A percentile compares a stretch with the other conserved stretches of the same genome.
Conservation (phyloP, 345 rosid species). For the Linum lewisii region DNA sequence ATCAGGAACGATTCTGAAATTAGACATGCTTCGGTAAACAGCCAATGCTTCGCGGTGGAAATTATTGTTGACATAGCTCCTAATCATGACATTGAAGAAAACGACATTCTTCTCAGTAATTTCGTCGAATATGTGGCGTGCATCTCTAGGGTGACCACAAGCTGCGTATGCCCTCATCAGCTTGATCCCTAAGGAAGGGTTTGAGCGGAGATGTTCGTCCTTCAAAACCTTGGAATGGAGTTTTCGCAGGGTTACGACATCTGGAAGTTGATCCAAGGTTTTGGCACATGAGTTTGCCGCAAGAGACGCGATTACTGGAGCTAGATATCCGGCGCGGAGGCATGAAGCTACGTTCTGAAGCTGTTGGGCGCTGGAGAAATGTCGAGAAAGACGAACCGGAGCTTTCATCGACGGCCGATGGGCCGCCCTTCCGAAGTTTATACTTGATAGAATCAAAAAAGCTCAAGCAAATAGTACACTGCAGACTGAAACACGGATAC, state of each 20-base stretch:
- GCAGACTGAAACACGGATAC: too few relatives aligned
- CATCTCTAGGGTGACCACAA: conserved; percentile 27
- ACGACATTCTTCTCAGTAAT: conserved; percentile 54
- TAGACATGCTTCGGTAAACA: conserved; percentile 31
- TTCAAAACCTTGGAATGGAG: conserved; percentile 34
- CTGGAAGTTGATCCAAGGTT: conserved; percentile 46
- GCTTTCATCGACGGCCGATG: background rate
- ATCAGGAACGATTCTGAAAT: conserved; percentile 39
- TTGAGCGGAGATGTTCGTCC: conserved; percentile 19
- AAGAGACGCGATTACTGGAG: conserved; percentile 9
- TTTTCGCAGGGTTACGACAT: conserved; percentile 31
- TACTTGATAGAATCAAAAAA: too few relatives aligned
- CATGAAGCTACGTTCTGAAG: background rate
- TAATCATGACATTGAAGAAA: conserved; percentile 62
- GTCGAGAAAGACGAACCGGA: background rate
- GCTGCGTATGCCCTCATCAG: conserved; percentile 50
- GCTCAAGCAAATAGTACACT: too few relatives aligned
- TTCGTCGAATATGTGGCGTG: conserved; percentile 65
- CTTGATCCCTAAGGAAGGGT: conserved; percentile 47
- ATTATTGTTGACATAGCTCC: conserved; percentile 52
- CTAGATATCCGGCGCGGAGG: background rate
- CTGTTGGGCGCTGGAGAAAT: background rate
- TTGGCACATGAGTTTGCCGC: conserved; percentile 26
- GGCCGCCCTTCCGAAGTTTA: too few relatives aligned
- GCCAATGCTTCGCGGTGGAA: conserved; percentile 36